Evolutionary conservation across 805 yeast genomes (phyloP).

Genomic region (Saccharomyces eubayanus): DNA sequence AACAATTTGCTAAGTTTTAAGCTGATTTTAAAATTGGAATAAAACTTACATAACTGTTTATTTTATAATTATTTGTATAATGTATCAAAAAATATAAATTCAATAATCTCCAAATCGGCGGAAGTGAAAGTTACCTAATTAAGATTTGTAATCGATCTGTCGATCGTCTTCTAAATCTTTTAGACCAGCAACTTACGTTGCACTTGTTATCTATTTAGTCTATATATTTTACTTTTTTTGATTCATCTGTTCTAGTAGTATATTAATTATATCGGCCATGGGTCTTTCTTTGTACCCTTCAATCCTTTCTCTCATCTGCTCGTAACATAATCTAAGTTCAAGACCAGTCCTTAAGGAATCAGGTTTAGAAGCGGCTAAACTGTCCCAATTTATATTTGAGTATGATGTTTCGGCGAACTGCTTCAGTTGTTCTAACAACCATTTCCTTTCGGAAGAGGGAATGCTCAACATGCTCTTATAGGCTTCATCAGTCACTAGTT

Average conservation of each 20-base stretch:
- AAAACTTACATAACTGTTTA: not conserved
- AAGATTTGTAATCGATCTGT: not conserved
- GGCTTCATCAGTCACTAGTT: slow-evolving; percentile 56
- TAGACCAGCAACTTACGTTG: not conserved
- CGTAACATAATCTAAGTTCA: slow-evolving; percentile 57
- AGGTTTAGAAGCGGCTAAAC: slow-evolving; percentile 40
- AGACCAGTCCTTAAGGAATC: slow-evolving; percentile 45
- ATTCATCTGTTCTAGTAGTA: slow-evolving; percentile 13
- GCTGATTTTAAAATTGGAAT: slow-evolving; percentile 3
- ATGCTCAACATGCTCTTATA: slow-evolving; percentile 37
- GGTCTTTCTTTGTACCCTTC: slow-evolving; percentile 40
- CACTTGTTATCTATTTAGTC: not conserved
- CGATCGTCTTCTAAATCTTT: not conserved
- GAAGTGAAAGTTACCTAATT: not conserved
- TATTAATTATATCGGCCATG: slow-evolving; percentile 30
- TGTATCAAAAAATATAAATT: slow-evolving; percentile 17
- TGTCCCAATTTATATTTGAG: slow-evolving; percentile 46
- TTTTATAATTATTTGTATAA: slow-evolving; percentile 21
- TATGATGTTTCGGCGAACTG: slow-evolving; percentile 37
- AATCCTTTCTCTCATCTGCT: slow-evolving; percentile 45
- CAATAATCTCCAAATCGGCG: not conserved
- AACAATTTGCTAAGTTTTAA: slow-evolving; percentile 97
- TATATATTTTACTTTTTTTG: not conserved
- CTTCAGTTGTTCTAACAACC: slow-evolving; percentile 42
- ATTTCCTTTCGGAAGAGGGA: slow-evolving; percentile 39